phyloP scores from a whole-genome alignment of 139 green algal genomes.

The Chlorella sp. region DNA sequence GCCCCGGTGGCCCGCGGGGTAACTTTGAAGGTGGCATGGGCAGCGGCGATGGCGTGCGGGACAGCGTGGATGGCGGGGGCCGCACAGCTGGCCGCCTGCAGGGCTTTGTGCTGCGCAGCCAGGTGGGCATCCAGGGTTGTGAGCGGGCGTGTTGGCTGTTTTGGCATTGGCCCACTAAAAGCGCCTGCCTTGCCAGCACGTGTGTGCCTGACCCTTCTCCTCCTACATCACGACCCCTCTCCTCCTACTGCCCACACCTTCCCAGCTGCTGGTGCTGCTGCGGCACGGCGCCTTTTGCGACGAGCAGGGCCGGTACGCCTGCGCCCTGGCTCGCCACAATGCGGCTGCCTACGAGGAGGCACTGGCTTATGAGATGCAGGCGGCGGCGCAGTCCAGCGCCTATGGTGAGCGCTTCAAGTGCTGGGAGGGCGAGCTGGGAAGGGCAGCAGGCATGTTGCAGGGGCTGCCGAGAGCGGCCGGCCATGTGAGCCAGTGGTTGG shows the following conservation, averaged over 20 bases:
- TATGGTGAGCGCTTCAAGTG: neutral
- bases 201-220: too few relatives aligned
- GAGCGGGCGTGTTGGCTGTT: too few relatives aligned
- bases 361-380: conserved; percentile 36
- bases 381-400: conserved; percentile 31
- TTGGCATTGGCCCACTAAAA: too few relatives aligned
- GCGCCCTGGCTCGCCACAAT: conserved; percentile 37
- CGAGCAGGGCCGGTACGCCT: conserved; percentile 43
- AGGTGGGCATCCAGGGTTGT: too few relatives aligned
- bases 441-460: too few relatives aligned
- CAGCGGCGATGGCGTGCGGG: neutral
- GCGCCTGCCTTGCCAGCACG: too few relatives aligned
- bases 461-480: too few relatives aligned
- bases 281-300: conserved; percentile 51
- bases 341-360: conserved; percentile 12
- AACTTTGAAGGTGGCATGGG: neutral
- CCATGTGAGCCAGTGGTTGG: too few relatives aligned
- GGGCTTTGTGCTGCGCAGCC: conserved; percentile 85
- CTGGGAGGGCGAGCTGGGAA: too few relatives aligned
- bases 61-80: neutral
- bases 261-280: conserved; percentile 27
- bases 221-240: too few relatives aligned
- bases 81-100: conserved; percentile 59
- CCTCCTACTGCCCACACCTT: neutral
- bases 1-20: neutral